Evolutionary conservation across 2,329 filamentous ascomycete genomes (phyloP).

Genomic region (Paecilomyces dactylethromorphus): DNA sequence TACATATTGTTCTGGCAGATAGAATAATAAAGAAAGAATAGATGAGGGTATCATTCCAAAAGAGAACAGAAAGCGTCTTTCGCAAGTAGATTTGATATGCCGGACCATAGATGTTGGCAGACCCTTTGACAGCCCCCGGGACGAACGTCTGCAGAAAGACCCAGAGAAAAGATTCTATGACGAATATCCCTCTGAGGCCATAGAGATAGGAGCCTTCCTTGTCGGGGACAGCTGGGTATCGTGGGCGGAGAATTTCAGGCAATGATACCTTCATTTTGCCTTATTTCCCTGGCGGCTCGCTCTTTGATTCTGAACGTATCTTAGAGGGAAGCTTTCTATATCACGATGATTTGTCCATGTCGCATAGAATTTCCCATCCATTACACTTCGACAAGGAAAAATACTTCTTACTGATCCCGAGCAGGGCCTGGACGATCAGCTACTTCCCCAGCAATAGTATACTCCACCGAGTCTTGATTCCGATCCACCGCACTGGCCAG

Average conservation of each 20-base stretch:
- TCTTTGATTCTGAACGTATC: neutral
- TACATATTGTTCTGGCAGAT: slow-evolving; percentile 35
- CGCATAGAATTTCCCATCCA: neutral
- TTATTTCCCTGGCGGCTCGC: neutral
- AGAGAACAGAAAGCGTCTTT: slow-evolving; percentile 39
- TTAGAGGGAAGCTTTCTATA: neutral
- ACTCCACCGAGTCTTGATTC: neutral
- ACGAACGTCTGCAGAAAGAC: slow-evolving; percentile 41
- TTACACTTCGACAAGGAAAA: neutral
- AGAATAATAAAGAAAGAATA: slow-evolving; percentile 42
- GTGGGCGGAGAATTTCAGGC: neutral
- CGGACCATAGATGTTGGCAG: slow-evolving; percentile 28
- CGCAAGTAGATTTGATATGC: slow-evolving; percentile 36
- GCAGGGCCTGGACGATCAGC: neutral
- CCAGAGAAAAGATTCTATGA: slow-evolving; percentile 39
- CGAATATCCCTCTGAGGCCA: slow-evolving; percentile 40
- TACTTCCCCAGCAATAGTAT: neutral
- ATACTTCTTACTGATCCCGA: neutral
- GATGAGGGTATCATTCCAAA: slow-evolving; percentile 42
- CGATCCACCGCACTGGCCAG: neutral
- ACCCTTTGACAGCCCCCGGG: slow-evolving; percentile 33
- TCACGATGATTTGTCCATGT: neutral
- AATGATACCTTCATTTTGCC: neutral
- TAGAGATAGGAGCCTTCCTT: slow-evolving; percentile 24
- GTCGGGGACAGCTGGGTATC: neutral